phyloP scores from a whole-genome alignment of 1,284 basidiomycete genomes.

The Ustilago tritici region DNA sequence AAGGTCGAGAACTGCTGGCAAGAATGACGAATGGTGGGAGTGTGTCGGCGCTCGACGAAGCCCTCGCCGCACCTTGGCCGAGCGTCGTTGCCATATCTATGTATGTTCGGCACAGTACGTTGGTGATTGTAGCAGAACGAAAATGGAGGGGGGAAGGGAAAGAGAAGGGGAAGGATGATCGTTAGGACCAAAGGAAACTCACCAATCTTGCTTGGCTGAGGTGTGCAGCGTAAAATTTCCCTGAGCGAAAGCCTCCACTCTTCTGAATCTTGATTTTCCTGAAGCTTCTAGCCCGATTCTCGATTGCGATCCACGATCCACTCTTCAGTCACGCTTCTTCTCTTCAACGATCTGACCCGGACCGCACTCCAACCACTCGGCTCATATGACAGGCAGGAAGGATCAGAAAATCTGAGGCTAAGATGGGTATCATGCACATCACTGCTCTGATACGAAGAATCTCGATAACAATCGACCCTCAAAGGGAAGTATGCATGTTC shows the following conservation, averaged over 20 bases:
- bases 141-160: background rate
- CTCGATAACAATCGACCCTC: background rate
- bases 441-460: background rate
- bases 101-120: background rate
- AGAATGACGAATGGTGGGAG: slow-evolving; percentile 36
- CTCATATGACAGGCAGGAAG: background rate
- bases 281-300: background rate
- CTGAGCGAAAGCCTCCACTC: slow-evolving; percentile 12
- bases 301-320: background rate
- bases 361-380: background rate
- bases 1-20: slow-evolving; percentile 29
- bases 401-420: background rate
- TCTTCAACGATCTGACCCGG: background rate
- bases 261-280: background rate
- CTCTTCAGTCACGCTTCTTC: background rate
- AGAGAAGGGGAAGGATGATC: background rate
- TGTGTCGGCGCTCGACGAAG: slow-evolving; percentile 5
- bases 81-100: slow-evolving; percentile 1
- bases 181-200: background rate
- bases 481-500: background rate
- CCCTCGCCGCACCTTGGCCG: background rate
- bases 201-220: slow-evolving; percentile 8
- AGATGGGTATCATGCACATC: background rate
- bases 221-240: slow-evolving; percentile 12
- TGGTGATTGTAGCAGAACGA: background rate